Base-by-base conservation (phyloP, 148 eudicot species). In the Diospyros lotus region DNA sequence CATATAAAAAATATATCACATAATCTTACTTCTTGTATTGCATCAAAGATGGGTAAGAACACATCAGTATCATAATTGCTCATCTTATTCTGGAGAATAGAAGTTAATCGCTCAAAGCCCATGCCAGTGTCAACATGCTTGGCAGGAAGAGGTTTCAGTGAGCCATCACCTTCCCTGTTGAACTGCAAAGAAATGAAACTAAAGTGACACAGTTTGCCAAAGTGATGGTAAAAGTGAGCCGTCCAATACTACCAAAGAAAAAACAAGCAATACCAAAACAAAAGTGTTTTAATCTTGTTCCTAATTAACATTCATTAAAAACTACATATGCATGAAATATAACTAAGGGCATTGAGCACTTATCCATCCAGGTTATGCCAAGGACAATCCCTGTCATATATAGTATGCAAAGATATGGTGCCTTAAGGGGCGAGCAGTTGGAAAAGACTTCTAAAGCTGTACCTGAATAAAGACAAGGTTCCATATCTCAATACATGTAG, bases 391-490 rank as follows among this genome's bases (percentile, higher is more conserved):
- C 17, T 48, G 43, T 61, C 17, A 42, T 39, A 40, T 62, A 63
- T 48, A 73, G 14, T 38, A 41, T 54, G 48, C 62, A 55, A 40
- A 70, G 9, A 70, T 39, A 12, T 28, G 17, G 59, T 51, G 58
- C 10, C 38, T 1, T 12, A 17, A 1, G 10, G 12, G 18, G 18
- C 28, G 45, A 69, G 44, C 9, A 17, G 53, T 51, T 3, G 45
- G 9, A 69, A 0, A 48, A 68, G 9, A 38, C 14, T 6, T 58
- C 39, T 40, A 69, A 69, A 61, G 51, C 7, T 66, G 71, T 75
- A 95, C 99, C 98, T 95, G 99, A 79, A 95, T 95, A 80, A 95
- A 95, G 55, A 95, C 99, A 74, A 89, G 91, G 80, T 95, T 95
- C 99, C 99, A 95, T 77, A 95, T 95, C 75, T 95, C 99, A 71